phyloP scores from a whole-genome alignment of 768 basidiomycete genomes.

The Mycena capillaripes region DNA sequence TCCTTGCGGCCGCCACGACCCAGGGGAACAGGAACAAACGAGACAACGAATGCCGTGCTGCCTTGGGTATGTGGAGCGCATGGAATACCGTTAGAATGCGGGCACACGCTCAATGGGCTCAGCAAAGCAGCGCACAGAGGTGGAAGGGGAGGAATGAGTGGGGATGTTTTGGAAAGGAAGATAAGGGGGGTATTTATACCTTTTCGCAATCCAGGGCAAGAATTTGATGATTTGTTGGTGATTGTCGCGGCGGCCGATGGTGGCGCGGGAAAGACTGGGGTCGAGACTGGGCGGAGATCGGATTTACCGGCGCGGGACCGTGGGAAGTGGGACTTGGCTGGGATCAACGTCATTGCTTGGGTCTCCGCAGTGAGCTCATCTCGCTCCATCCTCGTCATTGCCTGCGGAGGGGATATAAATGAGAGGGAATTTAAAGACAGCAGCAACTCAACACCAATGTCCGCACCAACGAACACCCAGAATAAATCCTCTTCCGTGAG shows the following conservation, averaged over 20 bases:
- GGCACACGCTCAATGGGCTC: background rate
- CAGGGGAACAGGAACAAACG: slow-evolving; percentile 42
- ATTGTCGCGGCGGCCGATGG: too few species aligned
- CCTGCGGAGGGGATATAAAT: slow-evolving; percentile 2
- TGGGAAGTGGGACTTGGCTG: background rate
- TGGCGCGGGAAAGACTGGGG: background rate
- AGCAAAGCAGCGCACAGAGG: background rate
- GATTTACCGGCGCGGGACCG: background rate
- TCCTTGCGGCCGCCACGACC: slow-evolving; percentile 58
- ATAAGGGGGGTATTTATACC: slow-evolving; percentile 11
- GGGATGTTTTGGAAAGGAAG: background rate
- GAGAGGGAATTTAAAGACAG: too few species aligned
- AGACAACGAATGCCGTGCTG: slow-evolving; percentile 19
- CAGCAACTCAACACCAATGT: slow-evolving; percentile 1
- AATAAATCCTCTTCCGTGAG: slow-evolving; percentile 12
- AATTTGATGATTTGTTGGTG: too few species aligned
- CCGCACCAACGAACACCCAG: slow-evolving; percentile 4
- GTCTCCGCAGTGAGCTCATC: slow-evolving; percentile 27
- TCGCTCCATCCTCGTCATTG: slow-evolving; percentile 28
- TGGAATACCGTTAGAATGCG: slow-evolving; percentile 39
- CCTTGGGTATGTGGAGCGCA: slow-evolving; percentile 41
- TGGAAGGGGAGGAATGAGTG: background rate
- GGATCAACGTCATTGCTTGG: background rate
- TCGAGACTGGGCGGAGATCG: too few species aligned
- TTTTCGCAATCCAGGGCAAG: background rate